Evolutionary conservation across 2,329 filamentous ascomycete species (phyloP), one percentile per base, ranked within the genome.

Genomic region (Nigrospora sphaerica): DNA sequence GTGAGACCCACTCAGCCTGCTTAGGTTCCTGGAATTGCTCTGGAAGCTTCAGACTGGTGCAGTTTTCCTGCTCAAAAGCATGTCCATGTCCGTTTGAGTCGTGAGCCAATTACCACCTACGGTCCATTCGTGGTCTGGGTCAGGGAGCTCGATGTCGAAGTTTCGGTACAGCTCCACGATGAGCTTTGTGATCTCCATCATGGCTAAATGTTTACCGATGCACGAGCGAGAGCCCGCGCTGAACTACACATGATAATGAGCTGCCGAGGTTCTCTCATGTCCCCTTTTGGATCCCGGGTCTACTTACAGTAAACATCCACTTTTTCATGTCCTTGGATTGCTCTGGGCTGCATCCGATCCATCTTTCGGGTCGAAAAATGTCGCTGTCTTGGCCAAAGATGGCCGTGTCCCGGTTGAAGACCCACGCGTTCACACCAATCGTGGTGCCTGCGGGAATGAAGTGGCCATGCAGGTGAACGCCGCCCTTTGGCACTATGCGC

Each of bases 201-300:
- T 41, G 17, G 36, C 28, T 13, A 45, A 45, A n/a, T 48, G 45
- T 32, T 48, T 45, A 14, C 52, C 52, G 45, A 77, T 73, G 46
- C 74, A 77, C 4, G 72, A 74, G 49, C 73, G 57, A 4, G 71
- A 67, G 0, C 74, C 74, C 2, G 69, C 70, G 3, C 74, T 74
- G 52, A 77, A 78, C 48, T 74, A 38, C n/a, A 67, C 41, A 49
- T 19, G 38, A 10, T 32, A 28, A 32, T 42, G 23, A 33, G 40
- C 28, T 16, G 23, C 16, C n/a, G 32, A 28, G 13, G n/a, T 32
- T 13, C n/a, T 19, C 11, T 42, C 23, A 16, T 18, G 16, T 17
- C n/a, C 16, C 10, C 10, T 6, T 17, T 28, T 13, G 16, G 38
- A 12, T 40, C 12, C 14, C 38, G 38, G 14, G 19, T 13, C 14